phyloP scores from a whole-genome alignment of 345 rosid species.

The Mangifera indica region DNA sequence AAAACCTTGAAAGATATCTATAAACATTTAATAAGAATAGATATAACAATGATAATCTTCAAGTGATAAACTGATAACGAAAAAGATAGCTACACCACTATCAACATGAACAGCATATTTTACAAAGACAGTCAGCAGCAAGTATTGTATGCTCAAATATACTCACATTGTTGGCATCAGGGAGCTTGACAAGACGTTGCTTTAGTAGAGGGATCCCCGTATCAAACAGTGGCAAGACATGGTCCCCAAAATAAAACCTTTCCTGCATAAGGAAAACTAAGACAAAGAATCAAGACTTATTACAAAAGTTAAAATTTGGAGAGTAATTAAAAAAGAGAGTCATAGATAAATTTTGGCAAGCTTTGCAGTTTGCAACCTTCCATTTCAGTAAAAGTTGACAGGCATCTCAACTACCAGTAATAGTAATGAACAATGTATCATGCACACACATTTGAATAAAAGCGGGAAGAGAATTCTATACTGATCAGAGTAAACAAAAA shows the following conservation, averaged over 20 bases:
- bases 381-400: neutral
- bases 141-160: conserved; percentile 4
- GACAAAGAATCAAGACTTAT: neutral
- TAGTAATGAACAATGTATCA: neutral
- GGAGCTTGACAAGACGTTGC: conserved; percentile 79
- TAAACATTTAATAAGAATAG: neutral
- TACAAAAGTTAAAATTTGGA: neutral
- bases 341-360: neutral
- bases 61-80: neutral
- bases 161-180: conserved; percentile 68
- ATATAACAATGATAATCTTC: conserved; percentile 1
- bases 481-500: neutral
- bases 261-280: conserved; percentile 50
- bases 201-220: conserved; percentile 92
- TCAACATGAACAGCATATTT: conserved; percentile 15
- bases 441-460: neutral
- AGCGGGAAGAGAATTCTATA: too few relatives aligned
- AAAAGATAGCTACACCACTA: neutral
- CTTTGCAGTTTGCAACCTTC: neutral
- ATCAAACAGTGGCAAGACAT: conserved; percentile 94
- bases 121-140: neutral
- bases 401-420: neutral
- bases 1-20: conserved; percentile 1
- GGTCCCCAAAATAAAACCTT: conserved; percentile 93
- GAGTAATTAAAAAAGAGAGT: neutral